Evolutionary conservation across 345 rosid genomes (phyloP), one percentile per base, ranked within the genome.

Genomic region (Acer campestre): DNA sequence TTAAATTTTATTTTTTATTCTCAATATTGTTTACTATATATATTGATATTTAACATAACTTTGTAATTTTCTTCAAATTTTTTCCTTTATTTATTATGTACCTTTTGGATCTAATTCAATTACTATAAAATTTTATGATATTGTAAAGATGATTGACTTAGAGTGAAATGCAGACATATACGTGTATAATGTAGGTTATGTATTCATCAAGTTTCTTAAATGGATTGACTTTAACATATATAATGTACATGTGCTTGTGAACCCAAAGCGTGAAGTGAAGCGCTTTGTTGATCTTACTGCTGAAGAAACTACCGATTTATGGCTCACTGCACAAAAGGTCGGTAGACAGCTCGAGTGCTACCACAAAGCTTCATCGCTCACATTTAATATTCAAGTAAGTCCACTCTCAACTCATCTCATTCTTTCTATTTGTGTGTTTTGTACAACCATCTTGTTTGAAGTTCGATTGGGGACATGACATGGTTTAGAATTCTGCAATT

Each of bases 281-380:
- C 94, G 97, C 55, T 88, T 94, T 85, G 89, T 77, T 83, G 98
- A 96, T 83, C 98, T 94, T 71, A 94, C 92, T 75, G 88, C 85
- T 70, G 93, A 90, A 11, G 97, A 96, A 90, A 86, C 92, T 10
- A 83, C 78, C 62, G 98, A 96, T 83, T 59, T 96, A 3, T 96
- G 99, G 98, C 82, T 88, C 74, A 76, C 87, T 13, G 95, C 98
- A 40, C 89, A 94, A 85, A 96, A 85, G 78, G 58, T 96, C 76
- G 98, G 97, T 68, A 77, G 75, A 49, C 85, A 74, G 82, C 93
- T 96, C 61, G 98, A 96, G 86, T 3, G 80, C 71, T 87, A 82
- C 85, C 93, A 94, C 69, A 84, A 88, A 48, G 98, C 97, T 64
- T 80, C 99, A 3, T 94, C 99, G 16, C 90, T 91, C 70, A 94